Base-by-base conservation (phyloP, 2,329 filamentous ascomycete species). In the Neonectria punicea region DNA sequence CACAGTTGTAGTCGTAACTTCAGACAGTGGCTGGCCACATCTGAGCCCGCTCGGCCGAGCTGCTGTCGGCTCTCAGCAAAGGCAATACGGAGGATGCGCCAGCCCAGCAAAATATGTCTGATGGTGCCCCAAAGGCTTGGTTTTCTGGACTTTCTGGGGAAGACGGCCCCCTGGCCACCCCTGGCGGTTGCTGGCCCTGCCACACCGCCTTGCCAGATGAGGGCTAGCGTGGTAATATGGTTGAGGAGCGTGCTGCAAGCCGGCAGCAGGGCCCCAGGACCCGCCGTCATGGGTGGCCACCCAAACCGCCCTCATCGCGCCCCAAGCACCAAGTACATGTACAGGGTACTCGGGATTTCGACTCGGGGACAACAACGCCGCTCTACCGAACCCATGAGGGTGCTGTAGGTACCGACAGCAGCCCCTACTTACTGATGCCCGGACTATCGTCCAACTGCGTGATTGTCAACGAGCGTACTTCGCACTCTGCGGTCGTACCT, bases 181-280 rank as follows among this genome's bases (percentile, higher is more conserved):
- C 72, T 74, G 74, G 67, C 65, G 47, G 62, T 55, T 71, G 67
- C 63, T 71, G 59, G 53, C 68, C 67, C 61, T 56, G 34, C 47
- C 47, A 65, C 50, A 50, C 46, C 36, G 53, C 61, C 57, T 76
- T 73, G 25, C 78, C 71, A 1, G 16, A 67, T 72, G 61, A 41
- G 73, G 78, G 7, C 65, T 80, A 80, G 80, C 61, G 53, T 51
- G 9, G 20, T 41, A 75, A 80, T 81, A 82, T 83, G 80, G 81
- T 83, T 83, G 81, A 83, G 81, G 70, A 79, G 73, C 69, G 73
- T 65, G 69, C 73, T 75, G 70, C 70, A 71, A 66, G 69, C 71
- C 68, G 65, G 71, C 66, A 67, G 58, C 63, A 60, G 39, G 59
- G 44, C 49, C 47, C 54, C 56, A 74, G 67, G 67, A 63, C 67